phyloP scores from a whole-genome alignment of 2,329 filamentous ascomycete genomes.

The Aspergillus quadrilineatus region DNA sequence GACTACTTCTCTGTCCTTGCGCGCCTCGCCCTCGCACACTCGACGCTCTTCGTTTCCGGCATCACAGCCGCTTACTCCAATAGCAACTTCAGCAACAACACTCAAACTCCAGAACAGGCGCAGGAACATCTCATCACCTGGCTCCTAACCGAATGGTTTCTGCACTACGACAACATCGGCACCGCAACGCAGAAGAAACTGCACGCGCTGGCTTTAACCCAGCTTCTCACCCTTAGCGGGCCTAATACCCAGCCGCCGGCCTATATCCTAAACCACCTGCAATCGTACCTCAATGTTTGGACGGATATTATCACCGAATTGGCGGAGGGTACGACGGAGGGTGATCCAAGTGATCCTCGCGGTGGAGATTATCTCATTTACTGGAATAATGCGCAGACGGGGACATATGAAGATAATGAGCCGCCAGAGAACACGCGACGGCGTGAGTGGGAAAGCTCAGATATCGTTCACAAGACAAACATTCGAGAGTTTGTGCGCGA shows the following conservation, averaged over 20 bases:
- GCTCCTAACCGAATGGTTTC: constrained; percentile 50
- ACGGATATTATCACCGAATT: constrained; percentile 48
- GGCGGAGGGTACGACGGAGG: constrained; percentile 39
- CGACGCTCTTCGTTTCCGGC: constrained; percentile 62
- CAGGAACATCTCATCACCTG: constrained; percentile 41
- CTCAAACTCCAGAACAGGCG: constrained; percentile 23
- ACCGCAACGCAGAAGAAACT: constrained; percentile 49
- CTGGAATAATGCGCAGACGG: constrained; percentile 37
- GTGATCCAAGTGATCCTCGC: constrained; percentile 34
- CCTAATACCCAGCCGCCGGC: constrained; percentile 37
- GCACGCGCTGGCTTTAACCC: constrained; percentile 47
- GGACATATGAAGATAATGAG: constrained; percentile 35
- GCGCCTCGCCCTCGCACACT: constrained; percentile 72
- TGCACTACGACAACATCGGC: constrained; percentile 50
- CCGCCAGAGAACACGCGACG: constrained; percentile 44
- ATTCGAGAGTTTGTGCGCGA: constrained; percentile 47
- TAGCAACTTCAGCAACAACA: not conserved
- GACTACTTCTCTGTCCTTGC: constrained; percentile 84
- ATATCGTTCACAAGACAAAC: constrained; percentile 46
- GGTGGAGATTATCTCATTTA: constrained; percentile 44
- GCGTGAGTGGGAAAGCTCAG: constrained; percentile 40
- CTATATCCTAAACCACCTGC: constrained; percentile 45
- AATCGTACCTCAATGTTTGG: constrained; percentile 49
- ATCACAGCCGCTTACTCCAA: constrained; percentile 35
- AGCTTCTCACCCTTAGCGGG: constrained; percentile 42